phyloP scores from a whole-genome alignment of 257 asterid genomes.

The Capsicum baccatum region DNA sequence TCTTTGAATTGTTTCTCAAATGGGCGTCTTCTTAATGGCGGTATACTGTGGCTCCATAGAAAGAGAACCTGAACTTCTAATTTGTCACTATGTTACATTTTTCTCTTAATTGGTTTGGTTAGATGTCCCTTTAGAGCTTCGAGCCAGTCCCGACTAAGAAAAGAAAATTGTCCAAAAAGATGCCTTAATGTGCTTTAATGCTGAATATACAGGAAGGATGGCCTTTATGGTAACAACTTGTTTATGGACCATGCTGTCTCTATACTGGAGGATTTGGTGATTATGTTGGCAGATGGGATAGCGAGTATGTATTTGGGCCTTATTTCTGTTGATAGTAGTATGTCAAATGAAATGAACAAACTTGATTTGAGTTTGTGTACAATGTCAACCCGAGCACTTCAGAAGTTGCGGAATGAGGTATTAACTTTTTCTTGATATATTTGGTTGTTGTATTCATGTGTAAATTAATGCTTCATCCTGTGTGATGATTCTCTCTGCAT shows the following conservation, averaged over 20 bases:
- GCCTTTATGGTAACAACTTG: conserved; percentile 64
- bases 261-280: conserved; percentile 83
- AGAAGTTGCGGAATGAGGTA: conserved; percentile 58
- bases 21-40: neutral
- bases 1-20: neutral
- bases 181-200: conserved; percentile 31
- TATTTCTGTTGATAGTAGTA: conserved; percentile 86
- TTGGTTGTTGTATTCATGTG: neutral
- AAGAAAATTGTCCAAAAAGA: neutral
- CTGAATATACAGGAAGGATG: conserved; percentile 55
- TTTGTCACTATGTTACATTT: neutral
- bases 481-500: neutral
- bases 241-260: conserved; percentile 72
- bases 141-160: neutral
- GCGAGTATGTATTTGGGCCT: conserved; percentile 95
- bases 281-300: conserved; percentile 84
- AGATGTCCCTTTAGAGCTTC: neutral
- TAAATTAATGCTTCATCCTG: neutral
- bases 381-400: conserved; percentile 55
- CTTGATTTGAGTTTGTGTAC: conserved; percentile 50
- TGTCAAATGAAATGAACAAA: conserved; percentile 47
- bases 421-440: neutral
- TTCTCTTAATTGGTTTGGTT: neutral
- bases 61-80: neutral
- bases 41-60: neutral